Base-by-base conservation (phyloP, 1,284 basidiomycete genomes). In the Ganoderma resinaceum region DNA sequence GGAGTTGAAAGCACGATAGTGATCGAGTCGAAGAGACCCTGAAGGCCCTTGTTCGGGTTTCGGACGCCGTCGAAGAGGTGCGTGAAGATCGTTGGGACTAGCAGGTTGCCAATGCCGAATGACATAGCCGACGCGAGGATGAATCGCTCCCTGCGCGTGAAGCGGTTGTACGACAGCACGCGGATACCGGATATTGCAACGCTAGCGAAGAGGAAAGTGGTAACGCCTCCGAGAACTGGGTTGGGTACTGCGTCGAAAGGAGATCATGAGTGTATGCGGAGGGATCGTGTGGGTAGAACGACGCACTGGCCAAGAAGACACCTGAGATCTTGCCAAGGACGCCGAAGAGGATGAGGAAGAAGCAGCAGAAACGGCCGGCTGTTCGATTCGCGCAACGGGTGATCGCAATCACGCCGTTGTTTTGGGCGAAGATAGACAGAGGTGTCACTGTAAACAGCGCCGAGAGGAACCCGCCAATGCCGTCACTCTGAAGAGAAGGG, bases 371-470 rank as follows among this genome's bases (percentile, higher is more conserved):
- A 12, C 89, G 83, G 14, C 92, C 92, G 1, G 92, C 92, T 6
- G 83, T 82, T 31, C 90, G 85, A 77, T 92, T 94, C 12, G 92
- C 92, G 71, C 92, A 94, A 1, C 91, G 87, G 0, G 92, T 94
- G 70, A 94, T 87, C 2, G 90, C 89, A 64, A 95, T 94, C 35
- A 94, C 91, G 52, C 91, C 91, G 75, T 94, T 94, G 79, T 95
- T 95, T 84, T 92, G 94, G 0, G 94, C 93, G 76, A 95, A 95
- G 57, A 91, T 88, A 14, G 92, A 94, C 53, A 93, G 79, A 0
- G 94, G 94, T 0, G 93, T 90, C 42, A 94, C 91, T 0, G 94
- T 96, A 80, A 94, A 92, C 38, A 95, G 80, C 1, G 91, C 93
- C 2, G 92, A 92, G 59, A 95, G 49, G 78, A 93, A 90, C 9